phyloP scores from a whole-genome alignment of 805 yeast genomes.

The Yamadazyma takamatsuzukensis region DNA sequence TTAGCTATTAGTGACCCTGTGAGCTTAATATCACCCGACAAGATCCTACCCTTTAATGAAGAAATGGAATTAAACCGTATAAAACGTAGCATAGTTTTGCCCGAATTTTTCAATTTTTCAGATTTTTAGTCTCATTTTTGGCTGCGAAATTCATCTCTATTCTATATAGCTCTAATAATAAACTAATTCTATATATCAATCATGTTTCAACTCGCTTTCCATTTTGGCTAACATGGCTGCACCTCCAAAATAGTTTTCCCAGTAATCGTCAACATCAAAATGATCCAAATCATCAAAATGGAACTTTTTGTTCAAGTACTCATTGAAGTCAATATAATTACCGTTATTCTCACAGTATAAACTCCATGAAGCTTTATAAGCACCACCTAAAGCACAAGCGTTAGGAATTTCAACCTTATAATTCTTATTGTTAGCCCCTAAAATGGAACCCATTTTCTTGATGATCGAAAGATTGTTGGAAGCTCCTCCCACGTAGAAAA shows the following conservation, averaged over 20 bases:
- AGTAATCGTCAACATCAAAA: slow-evolving; percentile 35
- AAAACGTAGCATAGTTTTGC: slow-evolving; percentile 6
- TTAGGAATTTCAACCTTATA: slow-evolving; percentile 74
- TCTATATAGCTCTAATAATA: no score
- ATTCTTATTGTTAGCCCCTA: slow-evolving; percentile 65
- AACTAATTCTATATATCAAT: slow-evolving; percentile 4
- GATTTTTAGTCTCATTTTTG: background rate
- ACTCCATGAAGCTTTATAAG: slow-evolving; percentile 81
- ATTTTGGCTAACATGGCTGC: slow-evolving; percentile 47
- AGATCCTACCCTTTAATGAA: slow-evolving; percentile 4
- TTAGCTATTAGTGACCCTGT: slow-evolving; percentile 7
- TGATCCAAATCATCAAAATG: slow-evolving; percentile 49
- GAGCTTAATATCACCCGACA: slow-evolving; percentile 6
- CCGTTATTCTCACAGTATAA: slow-evolving; percentile 27
- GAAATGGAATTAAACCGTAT: slow-evolving; percentile 10
- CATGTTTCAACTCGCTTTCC: slow-evolving; percentile 28
- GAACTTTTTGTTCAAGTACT: slow-evolving; percentile 35
- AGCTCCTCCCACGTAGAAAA: slow-evolving; percentile 86
- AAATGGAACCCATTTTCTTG: slow-evolving; percentile 60
- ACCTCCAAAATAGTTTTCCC: slow-evolving; percentile 52
- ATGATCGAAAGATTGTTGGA: slow-evolving; percentile 70
- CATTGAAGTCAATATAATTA: slow-evolving; percentile 42
- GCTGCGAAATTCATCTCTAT: background rate
- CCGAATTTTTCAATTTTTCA: background rate
- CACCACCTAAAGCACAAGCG: slow-evolving; percentile 92